Conservation (phyloP, 2,329 filamentous ascomycete genomes). For the Botrytis paeoniae region DNA sequence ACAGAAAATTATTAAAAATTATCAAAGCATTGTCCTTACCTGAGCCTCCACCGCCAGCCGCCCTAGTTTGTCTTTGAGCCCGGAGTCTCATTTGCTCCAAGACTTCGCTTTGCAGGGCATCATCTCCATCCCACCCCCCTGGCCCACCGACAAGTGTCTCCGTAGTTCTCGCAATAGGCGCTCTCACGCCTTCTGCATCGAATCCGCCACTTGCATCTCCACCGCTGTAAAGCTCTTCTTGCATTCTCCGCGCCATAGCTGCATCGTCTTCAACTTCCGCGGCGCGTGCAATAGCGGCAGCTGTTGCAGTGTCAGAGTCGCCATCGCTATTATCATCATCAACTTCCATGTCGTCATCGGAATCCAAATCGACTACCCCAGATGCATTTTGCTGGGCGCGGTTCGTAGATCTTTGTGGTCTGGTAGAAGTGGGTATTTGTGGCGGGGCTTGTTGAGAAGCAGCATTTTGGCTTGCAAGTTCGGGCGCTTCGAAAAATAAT, state of each 20-base stretch:
- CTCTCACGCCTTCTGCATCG: conserved; percentile 66
- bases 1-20: conserved; percentile 9
- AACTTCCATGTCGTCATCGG: conserved; percentile 68
- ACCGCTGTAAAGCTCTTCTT: conserved; percentile 82
- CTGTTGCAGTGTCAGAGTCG: conserved; percentile 29
- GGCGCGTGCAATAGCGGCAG: conserved; percentile 42
- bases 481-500: conserved; percentile 86
- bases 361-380: conserved; percentile 72
- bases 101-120: conserved; percentile 37
- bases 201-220: conserved; percentile 43
- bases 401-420: conserved; percentile 26
- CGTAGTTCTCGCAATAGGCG: conserved; percentile 85
- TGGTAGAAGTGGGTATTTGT: conserved; percentile 34
- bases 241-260: conserved; percentile 84
- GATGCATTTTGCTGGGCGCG: conserved; percentile 46
- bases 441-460: conserved; percentile 29
- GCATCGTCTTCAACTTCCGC: conserved; percentile 82
- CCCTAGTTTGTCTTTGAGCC: conserved; percentile 28
- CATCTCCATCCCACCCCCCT: conserved; percentile 47
- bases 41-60: conserved; percentile 8
- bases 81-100: conserved; percentile 38
- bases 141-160: conserved; percentile 84
- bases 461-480: conserved; percentile 47
- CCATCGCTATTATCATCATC: conserved; percentile 43
- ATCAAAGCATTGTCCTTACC: conserved; percentile 26